Evolutionary conservation across 495 filamentous ascomycete genomes (phyloP).

Genomic region (Aspergillus steynii): DNA sequence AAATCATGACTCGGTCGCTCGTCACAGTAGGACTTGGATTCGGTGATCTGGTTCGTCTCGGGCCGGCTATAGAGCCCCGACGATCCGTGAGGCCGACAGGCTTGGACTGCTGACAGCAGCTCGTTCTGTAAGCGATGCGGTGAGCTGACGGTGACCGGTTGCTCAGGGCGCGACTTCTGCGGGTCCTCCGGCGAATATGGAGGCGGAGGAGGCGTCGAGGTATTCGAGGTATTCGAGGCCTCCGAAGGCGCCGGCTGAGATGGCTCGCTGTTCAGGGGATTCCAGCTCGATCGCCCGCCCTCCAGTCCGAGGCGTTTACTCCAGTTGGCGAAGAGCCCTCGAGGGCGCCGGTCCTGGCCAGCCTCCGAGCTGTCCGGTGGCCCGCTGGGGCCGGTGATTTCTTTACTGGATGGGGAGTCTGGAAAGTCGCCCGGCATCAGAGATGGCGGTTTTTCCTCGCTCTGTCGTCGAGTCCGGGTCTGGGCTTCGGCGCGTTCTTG

Average conservation of each 20-base stretch:
- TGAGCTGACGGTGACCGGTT: conserved; percentile 42
- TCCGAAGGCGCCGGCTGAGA: conserved; percentile 21
- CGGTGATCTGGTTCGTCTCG: conserved; percentile 70
- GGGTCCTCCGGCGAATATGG: conserved; percentile 45
- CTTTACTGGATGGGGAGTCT: conserved; percentile 57
- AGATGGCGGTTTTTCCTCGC: conserved; percentile 24
- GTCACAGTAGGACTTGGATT: conserved; percentile 89
- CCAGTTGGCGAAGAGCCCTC: conserved; percentile 64
- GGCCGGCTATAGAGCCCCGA: conserved; percentile 68
- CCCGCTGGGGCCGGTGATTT: conserved; percentile 16
- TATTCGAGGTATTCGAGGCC: conserved; percentile 25
- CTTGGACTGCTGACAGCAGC: conserved; percentile 77
- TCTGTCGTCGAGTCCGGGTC: conserved; percentile 27
- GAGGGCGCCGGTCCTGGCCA: conserved; percentile 38
- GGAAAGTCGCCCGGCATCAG: conserved; percentile 70
- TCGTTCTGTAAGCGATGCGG: conserved; percentile 54
- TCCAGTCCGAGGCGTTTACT: conserved; percentile 67
- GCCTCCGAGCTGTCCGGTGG: conserved; percentile 23
- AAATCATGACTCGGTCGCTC: conserved; percentile 78
- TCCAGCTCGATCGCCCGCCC: conserved; percentile 28
- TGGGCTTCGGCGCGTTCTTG: conserved; percentile 35
- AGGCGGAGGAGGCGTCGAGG: conserved; percentile 38
- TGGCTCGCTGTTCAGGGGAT: conserved; percentile 26
- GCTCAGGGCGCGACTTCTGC: conserved; percentile 37
- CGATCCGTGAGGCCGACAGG: conserved; percentile 78